Evolutionary conservation across 2,329 filamentous ascomycete genomes (phyloP), one percentile per base, ranked within the genome.

Genomic region (Byssothecium circinans): DNA sequence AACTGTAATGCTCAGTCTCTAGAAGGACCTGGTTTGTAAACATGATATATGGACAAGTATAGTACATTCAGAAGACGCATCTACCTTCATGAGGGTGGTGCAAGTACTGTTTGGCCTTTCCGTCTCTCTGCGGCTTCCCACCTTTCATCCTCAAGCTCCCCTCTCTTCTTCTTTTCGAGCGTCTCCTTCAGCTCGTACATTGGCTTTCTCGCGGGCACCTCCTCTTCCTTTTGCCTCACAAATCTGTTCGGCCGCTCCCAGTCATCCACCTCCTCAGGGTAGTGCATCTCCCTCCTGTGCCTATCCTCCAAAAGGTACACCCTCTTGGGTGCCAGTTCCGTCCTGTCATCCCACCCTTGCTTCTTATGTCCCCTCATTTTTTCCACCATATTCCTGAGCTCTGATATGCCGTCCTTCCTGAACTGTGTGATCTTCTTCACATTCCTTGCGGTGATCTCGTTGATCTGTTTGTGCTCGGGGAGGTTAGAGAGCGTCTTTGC

Each of bases 341-440:
- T 46, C 34, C 61, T 55, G 30, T 63, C 53, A 18, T 68, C 65
- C 38, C 61, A 52, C 10, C 56, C 56, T n/a, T 59, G 45, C 18
- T 59, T 41, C 40, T 58, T 58, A 23, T 60, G 47, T 19, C 56
- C 25, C 32, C 64, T 62, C 60, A 71, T 60, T 57, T 68, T 70
- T 57, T 71, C 58, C 19, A 85, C 79, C 73, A 81, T 78, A 15
- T 69, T 60, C 57, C 94, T 86, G 57, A 97, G 80, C 22, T 81
- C 82, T 46, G 78, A 72, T 60, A 86, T 75, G 29, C 89, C 90
- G 46, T 80, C 74, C 53, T 81, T 74, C 53, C 91, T 81, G 74
- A 83, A 95, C 52, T 80, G 75, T 49, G 89, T 94, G 44, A 95
- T 89, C 75, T 97, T 97, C 55, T 79, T 77, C 37, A 92, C 80